Conservation (phyloP, 331 rosid species). For the Quercus tomentella region DNA sequence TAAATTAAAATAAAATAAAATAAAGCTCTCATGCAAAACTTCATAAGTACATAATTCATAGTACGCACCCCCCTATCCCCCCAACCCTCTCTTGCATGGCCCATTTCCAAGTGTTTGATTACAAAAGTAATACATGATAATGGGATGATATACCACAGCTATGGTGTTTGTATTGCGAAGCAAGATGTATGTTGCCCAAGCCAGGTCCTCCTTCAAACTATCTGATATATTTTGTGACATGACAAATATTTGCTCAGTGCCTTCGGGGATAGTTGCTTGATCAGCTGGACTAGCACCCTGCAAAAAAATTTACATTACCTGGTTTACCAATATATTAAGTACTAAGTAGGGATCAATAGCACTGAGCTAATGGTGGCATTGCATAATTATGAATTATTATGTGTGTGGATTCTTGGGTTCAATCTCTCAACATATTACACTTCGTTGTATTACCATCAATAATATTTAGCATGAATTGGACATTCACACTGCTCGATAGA, state of each 20-base stretch:
- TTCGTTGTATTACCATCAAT: background rate
- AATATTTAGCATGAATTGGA: too few species aligned
- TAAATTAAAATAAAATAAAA: too few species aligned
- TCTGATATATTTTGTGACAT: conserved; percentile 50
- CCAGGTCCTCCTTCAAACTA: conserved; percentile 69
- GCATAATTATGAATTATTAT: background rate
- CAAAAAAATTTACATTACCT: conserved; percentile 8
- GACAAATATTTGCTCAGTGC: conserved; percentile 67
- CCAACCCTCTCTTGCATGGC: background rate
- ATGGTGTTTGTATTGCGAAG: conserved; percentile 73
- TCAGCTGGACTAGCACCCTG: conserved; percentile 75
- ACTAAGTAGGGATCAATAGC: background rate
- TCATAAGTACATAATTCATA: background rate
- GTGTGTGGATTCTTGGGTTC: background rate
- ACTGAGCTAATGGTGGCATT: background rate
- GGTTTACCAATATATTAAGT: background rate
- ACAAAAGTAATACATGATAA: background rate
- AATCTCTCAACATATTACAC: background rate
- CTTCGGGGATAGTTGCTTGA: conserved; percentile 63
- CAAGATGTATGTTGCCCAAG: conserved; percentile 84
- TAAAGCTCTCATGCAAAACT: background rate
- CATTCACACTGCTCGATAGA: too few species aligned
- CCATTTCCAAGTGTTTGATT: background rate
- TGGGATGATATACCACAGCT: conserved; percentile 44
- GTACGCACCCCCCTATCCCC: background rate